phyloP scores from a whole-genome alignment of 805 yeast species.

The Metschnikowia matae region DNA sequence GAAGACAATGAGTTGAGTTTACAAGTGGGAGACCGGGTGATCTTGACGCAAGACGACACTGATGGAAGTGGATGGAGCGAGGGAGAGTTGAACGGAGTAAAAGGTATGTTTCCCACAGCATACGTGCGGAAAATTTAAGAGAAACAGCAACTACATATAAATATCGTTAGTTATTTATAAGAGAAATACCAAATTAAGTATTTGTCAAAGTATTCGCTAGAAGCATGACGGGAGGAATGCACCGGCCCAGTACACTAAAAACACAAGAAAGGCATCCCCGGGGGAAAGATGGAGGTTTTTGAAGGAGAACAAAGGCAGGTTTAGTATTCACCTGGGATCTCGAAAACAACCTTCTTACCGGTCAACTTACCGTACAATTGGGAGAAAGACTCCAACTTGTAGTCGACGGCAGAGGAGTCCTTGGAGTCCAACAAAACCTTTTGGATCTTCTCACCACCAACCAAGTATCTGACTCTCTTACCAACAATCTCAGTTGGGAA shows the following conservation, averaged over 20 bases:
- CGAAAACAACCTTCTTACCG: slow-evolving; percentile 99
- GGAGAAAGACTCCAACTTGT: slow-evolving; percentile 99
- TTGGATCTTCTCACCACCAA: slow-evolving; percentile 98
- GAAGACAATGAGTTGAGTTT: slow-evolving; percentile 79
- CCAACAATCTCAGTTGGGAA: slow-evolving; percentile 99
- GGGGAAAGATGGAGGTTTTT: slow-evolving; percentile 12
- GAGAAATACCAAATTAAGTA: slow-evolving; percentile 21
- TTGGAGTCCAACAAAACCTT: slow-evolving; percentile 96
- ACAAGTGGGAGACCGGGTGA: slow-evolving; percentile 66
- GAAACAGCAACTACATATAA: slow-evolving; percentile 1
- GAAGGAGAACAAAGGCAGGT: slow-evolving; percentile 9
- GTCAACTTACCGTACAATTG: slow-evolving; percentile 97
- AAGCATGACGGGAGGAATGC: slow-evolving; percentile 16
- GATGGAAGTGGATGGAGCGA: slow-evolving; percentile 94
- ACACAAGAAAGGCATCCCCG: slow-evolving; percentile 16
- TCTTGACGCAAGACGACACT: slow-evolving; percentile 50
- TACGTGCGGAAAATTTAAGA: slow-evolving; percentile 47
- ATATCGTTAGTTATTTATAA: slow-evolving; percentile 20
- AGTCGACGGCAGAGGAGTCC: slow-evolving; percentile 94
- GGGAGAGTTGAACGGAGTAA: slow-evolving; percentile 67
- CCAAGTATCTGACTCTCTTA: slow-evolving; percentile 98
- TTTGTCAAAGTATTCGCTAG: slow-evolving; percentile 20
- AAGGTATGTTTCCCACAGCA: slow-evolving; percentile 76
- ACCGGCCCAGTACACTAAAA: slow-evolving; percentile 18
- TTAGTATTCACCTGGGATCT: slow-evolving; percentile 60